Evolutionary conservation across 2,329 filamentous ascomycete species (phyloP).

Genomic region (Onygenales sp.): DNA sequence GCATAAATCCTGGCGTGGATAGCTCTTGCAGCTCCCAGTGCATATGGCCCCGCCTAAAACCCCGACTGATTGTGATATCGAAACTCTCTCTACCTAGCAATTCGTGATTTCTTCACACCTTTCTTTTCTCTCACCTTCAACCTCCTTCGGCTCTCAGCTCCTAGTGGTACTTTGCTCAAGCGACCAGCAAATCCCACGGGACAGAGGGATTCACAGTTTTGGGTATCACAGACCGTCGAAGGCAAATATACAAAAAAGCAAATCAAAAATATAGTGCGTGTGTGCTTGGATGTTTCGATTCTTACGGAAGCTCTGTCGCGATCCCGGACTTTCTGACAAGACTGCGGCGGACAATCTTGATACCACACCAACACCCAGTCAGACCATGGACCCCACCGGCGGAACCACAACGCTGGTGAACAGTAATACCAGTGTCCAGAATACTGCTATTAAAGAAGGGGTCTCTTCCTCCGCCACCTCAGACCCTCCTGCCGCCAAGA

Average conservation of each 20-base stretch:
- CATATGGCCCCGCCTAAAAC: neutral
- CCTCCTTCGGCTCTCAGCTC: neutral
- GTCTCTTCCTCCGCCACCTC: neutral
- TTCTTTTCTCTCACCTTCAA: neutral
- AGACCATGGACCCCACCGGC: slow-evolving; percentile 1
- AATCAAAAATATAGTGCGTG: neutral
- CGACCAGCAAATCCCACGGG: neutral
- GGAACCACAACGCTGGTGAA: neutral
- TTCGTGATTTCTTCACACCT: neutral
- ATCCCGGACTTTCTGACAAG: slow-evolving; percentile 1
- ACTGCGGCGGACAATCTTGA: neutral
- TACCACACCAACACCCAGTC: neutral
- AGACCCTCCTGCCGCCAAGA: neutral
- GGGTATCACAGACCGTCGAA: neutral
- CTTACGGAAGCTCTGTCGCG: neutral
- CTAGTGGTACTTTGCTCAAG: neutral
- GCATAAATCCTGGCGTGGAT: neutral
- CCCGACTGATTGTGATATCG: neutral
- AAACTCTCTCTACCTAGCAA: neutral
- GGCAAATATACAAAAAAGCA: neutral
- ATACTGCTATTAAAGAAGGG: slow-evolving; percentile 3
- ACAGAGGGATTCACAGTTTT: neutral
- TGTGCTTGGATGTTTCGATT: slow-evolving; percentile 2
- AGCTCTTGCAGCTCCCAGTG: neutral
- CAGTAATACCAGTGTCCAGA: neutral